Percentiles rank a stretch among this genome's conserved stretches.
Evolutionary conservation across 495 filamentous ascomycete genomes (phyloP).

Genomic region (Podospora bellae-mahoneyi): DNA sequence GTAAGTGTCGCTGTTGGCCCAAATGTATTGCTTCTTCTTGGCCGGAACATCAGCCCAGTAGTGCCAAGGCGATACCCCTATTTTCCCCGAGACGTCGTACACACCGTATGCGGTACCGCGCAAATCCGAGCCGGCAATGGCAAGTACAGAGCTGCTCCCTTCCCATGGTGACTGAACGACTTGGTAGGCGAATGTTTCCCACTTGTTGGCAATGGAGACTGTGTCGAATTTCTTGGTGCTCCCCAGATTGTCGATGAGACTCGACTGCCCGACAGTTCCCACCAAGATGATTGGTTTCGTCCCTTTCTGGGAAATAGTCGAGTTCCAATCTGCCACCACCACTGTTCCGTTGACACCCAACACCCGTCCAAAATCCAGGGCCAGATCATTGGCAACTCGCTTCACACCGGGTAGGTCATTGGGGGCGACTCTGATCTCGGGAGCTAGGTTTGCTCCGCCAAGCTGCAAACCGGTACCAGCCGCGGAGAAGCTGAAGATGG

Average conservation of each 20-base stretch:
- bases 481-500: conserved; percentile 25
- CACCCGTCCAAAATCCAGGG: conserved; percentile 52
- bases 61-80: conserved; percentile 63
- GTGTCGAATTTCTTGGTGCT: conserved; percentile 50
- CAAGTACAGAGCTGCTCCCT: conserved; percentile 49
- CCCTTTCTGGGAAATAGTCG: conserved; percentile 27
- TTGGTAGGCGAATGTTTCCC: conserved; percentile 58
- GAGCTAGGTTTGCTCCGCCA: conserved; percentile 24
- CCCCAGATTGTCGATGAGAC: conserved; percentile 45
- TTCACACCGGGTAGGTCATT: conserved; percentile 48
- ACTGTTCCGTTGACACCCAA: conserved; percentile 40
- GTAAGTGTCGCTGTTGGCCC: conserved; percentile 42
- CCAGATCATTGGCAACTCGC: conserved; percentile 46
- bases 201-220: conserved; percentile 47
- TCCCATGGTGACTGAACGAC: conserved; percentile 49
- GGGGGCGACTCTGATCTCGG: conserved; percentile 30
- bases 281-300: conserved; percentile 42
- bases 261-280: conserved; percentile 50
- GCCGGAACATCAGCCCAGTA: conserved; percentile 62
- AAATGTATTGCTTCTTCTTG: conserved; percentile 47
- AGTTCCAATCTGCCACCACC: conserved; percentile 28
- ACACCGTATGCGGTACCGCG: conserved; percentile 61
- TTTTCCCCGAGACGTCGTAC: conserved; percentile 62
- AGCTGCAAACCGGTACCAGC: conserved; percentile 24
- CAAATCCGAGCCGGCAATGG: conserved; percentile 60